Evolutionary conservation across 805 yeast genomes (phyloP).

Genomic region (Pichia sporocuriosa): DNA sequence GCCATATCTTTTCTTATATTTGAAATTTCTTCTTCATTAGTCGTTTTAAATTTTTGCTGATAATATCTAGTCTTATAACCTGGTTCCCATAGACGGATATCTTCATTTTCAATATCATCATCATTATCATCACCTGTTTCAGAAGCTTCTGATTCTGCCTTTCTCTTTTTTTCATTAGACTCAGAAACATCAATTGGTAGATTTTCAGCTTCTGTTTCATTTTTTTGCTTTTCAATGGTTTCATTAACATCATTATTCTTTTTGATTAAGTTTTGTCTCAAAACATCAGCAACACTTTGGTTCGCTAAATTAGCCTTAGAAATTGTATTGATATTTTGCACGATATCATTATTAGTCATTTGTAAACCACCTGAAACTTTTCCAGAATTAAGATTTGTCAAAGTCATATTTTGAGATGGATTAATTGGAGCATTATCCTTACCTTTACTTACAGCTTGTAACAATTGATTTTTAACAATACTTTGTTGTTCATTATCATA

Average conservation of each 20-base stretch:
- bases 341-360: conserved; percentile 64
- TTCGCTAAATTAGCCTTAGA: conserved; percentile 70
- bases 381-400: conserved; percentile 65
- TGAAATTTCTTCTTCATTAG: conserved; percentile 47
- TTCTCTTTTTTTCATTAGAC: conserved; percentile 16
- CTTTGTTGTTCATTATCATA: conserved; percentile 40
- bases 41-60: conserved; percentile 58
- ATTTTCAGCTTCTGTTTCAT: conserved; percentile 1
- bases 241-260: conserved; percentile 19
- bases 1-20: conserved; percentile 55
- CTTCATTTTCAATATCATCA: conserved; percentile 9
- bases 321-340: conserved; percentile 51
- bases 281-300: conserved; percentile 57
- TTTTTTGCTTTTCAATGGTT: too few species aligned
- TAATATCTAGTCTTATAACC: conserved; percentile 86
- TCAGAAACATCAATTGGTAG: conserved; percentile 27
- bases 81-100: conserved; percentile 60
- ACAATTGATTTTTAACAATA: conserved; percentile 36
- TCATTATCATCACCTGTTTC: conserved; percentile 24
- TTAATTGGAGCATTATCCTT: conserved; percentile 68
- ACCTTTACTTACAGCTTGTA: conserved; percentile 58
- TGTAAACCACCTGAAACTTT: conserved; percentile 57
- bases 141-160: conserved; percentile 24
- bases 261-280: conserved; percentile 34
- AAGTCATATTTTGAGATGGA: conserved; percentile 66